Percentiles rank a stretch among this genome's conserved stretches.
Evolutionary conservation across 257 asterid species (phyloP).

Genomic region (Parsonsia alboflavescens): DNA sequence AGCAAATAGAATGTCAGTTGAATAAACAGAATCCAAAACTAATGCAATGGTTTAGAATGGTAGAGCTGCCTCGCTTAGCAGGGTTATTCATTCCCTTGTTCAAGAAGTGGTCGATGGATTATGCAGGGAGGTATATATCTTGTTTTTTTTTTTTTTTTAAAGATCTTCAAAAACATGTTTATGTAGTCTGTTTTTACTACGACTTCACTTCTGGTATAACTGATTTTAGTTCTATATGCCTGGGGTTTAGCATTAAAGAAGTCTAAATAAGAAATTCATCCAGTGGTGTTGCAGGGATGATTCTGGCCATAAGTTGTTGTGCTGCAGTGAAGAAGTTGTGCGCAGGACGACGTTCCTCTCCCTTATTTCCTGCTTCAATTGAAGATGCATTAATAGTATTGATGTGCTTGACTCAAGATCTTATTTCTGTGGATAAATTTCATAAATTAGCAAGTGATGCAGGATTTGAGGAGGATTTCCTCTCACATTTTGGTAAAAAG

Average conservation of each 20-base stretch:
- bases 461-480: constrained; percentile 69
- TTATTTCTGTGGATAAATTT: constrained; percentile 51
- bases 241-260: constrained; percentile 7
- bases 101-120: constrained; percentile 79
- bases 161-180: not conserved
- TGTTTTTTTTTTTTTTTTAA: no score
- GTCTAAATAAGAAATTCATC: constrained; percentile 29
- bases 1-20: constrained; percentile 50
- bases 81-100: constrained; percentile 60
- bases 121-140: constrained; percentile 64
- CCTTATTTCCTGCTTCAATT: constrained; percentile 34
- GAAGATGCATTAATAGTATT: constrained; percentile 49
- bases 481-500: constrained; percentile 57
- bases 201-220: not conserved
- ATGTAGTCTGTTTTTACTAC: not conserved
- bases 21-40: constrained; percentile 41
- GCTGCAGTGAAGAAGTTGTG: constrained; percentile 53
- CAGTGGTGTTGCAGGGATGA: constrained; percentile 90
- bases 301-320: constrained; percentile 67
- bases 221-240: not conserved
- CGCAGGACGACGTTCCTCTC: constrained; percentile 36
- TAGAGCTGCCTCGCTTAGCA: constrained; percentile 58
- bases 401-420: constrained; percentile 45
- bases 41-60: constrained; percentile 60
- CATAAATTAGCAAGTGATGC: constrained; percentile 72